Base-by-base conservation (phyloP, 805 yeast genomes). In the Zygosaccharomyces rouxii region DNA sequence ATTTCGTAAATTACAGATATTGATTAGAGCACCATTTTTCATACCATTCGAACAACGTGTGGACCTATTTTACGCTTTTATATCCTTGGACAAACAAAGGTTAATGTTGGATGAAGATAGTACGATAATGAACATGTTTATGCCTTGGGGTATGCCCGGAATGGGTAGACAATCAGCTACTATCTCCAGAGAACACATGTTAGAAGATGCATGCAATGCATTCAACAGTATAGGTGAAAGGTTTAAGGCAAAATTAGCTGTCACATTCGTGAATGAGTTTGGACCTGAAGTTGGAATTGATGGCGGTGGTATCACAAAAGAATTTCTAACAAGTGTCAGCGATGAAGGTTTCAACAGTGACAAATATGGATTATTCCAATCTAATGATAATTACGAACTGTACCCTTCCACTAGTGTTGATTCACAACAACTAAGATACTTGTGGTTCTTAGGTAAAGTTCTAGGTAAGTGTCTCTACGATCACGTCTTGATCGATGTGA, bases 231-330 rank as follows among this genome's bases (percentile, higher is more conserved):
- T 75, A 7, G 88, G 89, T 0, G 58, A 71, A 1, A 68, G 69
- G 3, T 77, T 90, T 63, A 89, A 86, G 57, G 61, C 74, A 7
- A 73, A 72, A 30, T 64, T 90, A 7, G 70, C 77, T 1, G 89
- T 94, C 1, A 75, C 75, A 13, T 89, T 94, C 60, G 71, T 71
- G 31, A 86, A 87, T 58, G 78, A 84, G 48, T 79, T 82, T 67
- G 95, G 90, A 1, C 71, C 70, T 13, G 98, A 92, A 63, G 89
- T 83, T 0, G 99, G 99, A 1, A 84, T 92, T 38, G 99, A 92
- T 65, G 99, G 99, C 6, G 99, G 98, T 10, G 99, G 99, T 1
- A 72, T 92, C 21, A 90, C 97, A 0, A 90, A 92, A 63, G 99
- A 92, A 59, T 81, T 94, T 53, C 69, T 92, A 47, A 89, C 92